A percentile compares a stretch with the other conserved stretches of the same genome.
These are phyloP conservation scores for Hemerocallis citrina DNA, from an alignment of 106 monocot species.

Conservation along the genomic window DNA sequence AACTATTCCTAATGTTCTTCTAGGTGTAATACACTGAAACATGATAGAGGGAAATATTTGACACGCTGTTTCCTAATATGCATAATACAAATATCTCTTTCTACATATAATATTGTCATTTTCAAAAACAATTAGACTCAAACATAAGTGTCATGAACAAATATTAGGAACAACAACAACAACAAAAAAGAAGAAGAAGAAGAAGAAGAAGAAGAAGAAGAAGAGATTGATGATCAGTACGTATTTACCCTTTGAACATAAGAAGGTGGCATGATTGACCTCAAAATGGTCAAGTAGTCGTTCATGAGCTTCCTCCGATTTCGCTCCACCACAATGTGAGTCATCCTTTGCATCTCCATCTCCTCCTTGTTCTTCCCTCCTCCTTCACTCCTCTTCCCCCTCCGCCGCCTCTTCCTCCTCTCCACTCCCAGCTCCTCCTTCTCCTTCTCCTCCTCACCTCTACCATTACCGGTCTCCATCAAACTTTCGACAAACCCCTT, in stretches of 20 bases:
- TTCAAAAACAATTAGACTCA: too few species aligned
- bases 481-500: background rate
- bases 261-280: constrained; percentile 44
- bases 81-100: too few species aligned
- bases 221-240: background rate
- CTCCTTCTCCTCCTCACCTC: background rate
- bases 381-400: constrained; percentile 18
- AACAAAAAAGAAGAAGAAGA: too few species aligned
- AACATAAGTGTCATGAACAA: too few species aligned
- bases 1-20: too few species aligned
- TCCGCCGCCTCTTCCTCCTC: constrained; percentile 26
- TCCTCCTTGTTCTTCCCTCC: constrained; percentile 61
- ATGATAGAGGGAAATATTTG: too few species aligned
- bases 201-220: background rate
- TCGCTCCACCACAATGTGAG: constrained; percentile 59
- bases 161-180: too few species aligned
- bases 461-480: background rate
- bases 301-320: constrained; percentile 51
- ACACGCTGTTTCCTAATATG: too few species aligned
- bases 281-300: constrained; percentile 34
- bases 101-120: too few species aligned
- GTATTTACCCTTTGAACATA: constrained; percentile 37
- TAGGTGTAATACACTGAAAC: too few species aligned
- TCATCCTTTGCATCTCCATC: constrained; percentile 50
- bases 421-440: background rate